A percentile compares a stretch with the other conserved stretches of the same genome.
These are phyloP conservation scores for Bothriochloa decipiens DNA, from an alignment of 176 grass and related monocot species.

Conservation along the genomic window DNA sequence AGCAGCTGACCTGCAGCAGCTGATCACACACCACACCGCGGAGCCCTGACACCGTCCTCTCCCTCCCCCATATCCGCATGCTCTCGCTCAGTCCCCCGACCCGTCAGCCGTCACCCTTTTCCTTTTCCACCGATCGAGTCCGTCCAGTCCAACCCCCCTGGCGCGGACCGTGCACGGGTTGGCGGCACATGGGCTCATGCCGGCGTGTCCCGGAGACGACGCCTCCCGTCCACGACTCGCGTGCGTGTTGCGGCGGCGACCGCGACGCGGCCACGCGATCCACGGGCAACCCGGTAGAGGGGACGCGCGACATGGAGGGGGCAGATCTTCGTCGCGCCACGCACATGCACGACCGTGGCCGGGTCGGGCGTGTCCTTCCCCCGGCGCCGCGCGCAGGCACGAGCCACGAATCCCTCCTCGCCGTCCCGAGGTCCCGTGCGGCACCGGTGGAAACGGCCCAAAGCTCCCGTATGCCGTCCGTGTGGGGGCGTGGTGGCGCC, in stretches of 20 bases:
- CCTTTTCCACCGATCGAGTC: too few relatives aligned
- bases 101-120: not conserved
- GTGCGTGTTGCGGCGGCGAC: not conserved
- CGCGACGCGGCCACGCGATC: not conserved
- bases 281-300: too few relatives aligned
- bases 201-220: slow-evolving; percentile 16
- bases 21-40: not conserved
- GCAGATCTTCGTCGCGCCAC: slow-evolving; percentile 36
- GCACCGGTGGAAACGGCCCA: not conserved
- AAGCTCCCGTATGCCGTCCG: not conserved
- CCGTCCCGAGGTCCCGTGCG: too few relatives aligned
- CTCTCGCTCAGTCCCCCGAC: not conserved
- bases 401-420: too few relatives aligned
- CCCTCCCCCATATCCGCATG: slow-evolving; percentile 3
- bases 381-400: not conserved
- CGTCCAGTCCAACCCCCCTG: not conserved
- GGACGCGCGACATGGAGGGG: slow-evolving; percentile 32
- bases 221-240: not conserved
- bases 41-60: slow-evolving; percentile 22
- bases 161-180: slow-evolving; percentile 7
- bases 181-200: slow-evolving; percentile 44
- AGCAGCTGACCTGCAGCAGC: slow-evolving; percentile 3
- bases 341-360: not conserved
- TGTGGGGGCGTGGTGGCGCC: too few relatives aligned
- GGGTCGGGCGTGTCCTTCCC: not conserved